Base-by-base conservation (phyloP, 257 asterid species). In the Catharanthus roseus region DNA sequence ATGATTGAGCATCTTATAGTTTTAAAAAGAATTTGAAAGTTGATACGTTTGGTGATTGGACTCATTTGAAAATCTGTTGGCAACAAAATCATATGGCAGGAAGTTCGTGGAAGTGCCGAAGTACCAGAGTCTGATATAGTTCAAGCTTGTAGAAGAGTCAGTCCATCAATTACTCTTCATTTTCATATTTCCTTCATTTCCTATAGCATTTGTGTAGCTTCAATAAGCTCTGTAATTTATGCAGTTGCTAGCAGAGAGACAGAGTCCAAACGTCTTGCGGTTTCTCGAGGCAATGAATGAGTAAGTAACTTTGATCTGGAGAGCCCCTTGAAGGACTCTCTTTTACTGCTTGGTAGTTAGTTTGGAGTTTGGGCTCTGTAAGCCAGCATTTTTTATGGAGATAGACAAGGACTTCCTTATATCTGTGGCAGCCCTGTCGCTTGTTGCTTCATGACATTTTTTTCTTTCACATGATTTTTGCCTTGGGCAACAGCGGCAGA, bases 221-320 rank as follows among this genome's bases (percentile, higher is more conserved):
- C 65, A 5, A 18, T 42, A 33, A 73, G 68, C 70, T 73, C 47
- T 28, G 36, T 57, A 55, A 26, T 72, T 61, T 39, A 50, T 79
- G 78, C 87, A 87, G 93, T 80, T 84, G 73, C 81, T 87, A 72
- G 89, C 85, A 50, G 93, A 87, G 85, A 80, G 90, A 76, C 90
- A 85, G 74, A 80, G 88, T 66, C 84, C 83, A 69, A 87, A 87
- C 67, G 86, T 87, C 49, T 76, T 84, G 67, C 83, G 86, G 72
- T 84, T 84, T 65, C 89, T 87, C 57, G 85, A 85, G 78, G 90
- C 93, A 70, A 80, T 87, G 68, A 82, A 85, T 45, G 80, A 77
- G 93, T 84, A 84, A 71, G 69, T 69, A n/a, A 19, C 51, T 67
- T 42, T 65, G 13, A 38, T 26, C 54, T 54, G 56, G 54, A 70